Evolutionary conservation across 78 protist genomes (phyloP).

Genomic region (Dictyostelium capitatum): DNA sequence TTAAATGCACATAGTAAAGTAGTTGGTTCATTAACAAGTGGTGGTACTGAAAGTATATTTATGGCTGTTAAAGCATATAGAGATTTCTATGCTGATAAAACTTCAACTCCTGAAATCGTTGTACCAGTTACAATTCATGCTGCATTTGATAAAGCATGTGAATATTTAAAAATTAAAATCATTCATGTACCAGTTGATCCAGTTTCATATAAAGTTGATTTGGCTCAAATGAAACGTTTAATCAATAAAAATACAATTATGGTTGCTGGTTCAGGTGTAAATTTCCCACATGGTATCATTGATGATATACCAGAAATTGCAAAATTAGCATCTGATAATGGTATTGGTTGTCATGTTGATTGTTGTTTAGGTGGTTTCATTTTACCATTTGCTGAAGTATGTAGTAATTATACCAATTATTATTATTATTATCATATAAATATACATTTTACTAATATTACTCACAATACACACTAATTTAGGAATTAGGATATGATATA

Average conservation of each 20-base stretch:
- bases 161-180: slow-evolving; percentile 54
- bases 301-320: slow-evolving; percentile 87
- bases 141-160: slow-evolving; percentile 81
- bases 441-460: too few relatives aligned
- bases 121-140: slow-evolving; percentile 73
- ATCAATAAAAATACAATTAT: slow-evolving; percentile 84
- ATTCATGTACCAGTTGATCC: slow-evolving; percentile 67
- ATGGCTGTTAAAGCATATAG: slow-evolving; percentile 84
- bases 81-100: slow-evolving; percentile 47
- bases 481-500: slow-evolving; percentile 78
- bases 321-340: slow-evolving; percentile 66
- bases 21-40: slow-evolving; percentile 82
- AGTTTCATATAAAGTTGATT: slow-evolving; percentile 56
- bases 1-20: slow-evolving; percentile 78
- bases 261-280: slow-evolving; percentile 90
- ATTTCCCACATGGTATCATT: slow-evolving; percentile 91
- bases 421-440: too few relatives aligned
- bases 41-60: slow-evolving; percentile 78
- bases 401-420: too few relatives aligned
- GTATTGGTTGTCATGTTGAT: slow-evolving; percentile 92
- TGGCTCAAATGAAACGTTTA: neutral
- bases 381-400: slow-evolving; percentile 81
- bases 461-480: too few relatives aligned
- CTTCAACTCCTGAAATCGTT: slow-evolving; percentile 64
- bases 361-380: slow-evolving; percentile 94